These are phyloP conservation scores for Calonectria ilicicola DNA, from an alignment of 2,329 filamentous ascomycete genomes.

Conservation along the genomic window DNA sequence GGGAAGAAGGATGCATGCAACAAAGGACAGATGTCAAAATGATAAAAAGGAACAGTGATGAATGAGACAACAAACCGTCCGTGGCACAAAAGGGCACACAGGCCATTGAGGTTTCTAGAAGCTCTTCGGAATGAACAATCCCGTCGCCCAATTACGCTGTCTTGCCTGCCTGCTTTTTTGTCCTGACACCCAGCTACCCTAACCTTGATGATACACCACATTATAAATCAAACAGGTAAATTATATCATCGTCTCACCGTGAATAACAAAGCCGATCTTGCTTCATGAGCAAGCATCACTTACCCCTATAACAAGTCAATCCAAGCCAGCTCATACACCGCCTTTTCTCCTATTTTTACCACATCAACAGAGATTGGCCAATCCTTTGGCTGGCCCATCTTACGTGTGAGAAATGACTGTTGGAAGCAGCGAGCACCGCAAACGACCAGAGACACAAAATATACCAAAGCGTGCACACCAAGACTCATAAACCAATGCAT, in stretches of 20 bases:
- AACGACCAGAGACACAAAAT: background rate
- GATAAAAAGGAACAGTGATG: background rate
- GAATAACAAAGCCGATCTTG: background rate
- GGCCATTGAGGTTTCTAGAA: background rate
- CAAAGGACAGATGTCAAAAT: constrained; percentile 1
- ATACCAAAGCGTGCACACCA: no score
- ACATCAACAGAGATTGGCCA: background rate
- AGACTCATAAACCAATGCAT: background rate
- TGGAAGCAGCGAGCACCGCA: background rate
- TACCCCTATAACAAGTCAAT: background rate
- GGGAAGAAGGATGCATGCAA: background rate
- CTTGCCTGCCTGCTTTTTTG: no score
- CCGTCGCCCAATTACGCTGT: background rate
- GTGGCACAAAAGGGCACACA: background rate
- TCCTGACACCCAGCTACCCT: no score
- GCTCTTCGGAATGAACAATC: background rate
- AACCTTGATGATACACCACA: no score
- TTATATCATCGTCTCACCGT: background rate
- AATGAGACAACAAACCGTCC: background rate
- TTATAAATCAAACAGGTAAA: no score
- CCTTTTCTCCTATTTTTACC: background rate
- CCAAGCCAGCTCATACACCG: background rate
- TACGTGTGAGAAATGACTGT: background rate
- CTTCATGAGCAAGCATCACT: background rate
- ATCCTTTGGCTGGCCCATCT: background rate